A percentile compares a stretch with the other conserved stretches of the same genome.
phyloP scores from a whole-genome alignment of 257 asterid genomes.

The Capsicum baccatum region DNA sequence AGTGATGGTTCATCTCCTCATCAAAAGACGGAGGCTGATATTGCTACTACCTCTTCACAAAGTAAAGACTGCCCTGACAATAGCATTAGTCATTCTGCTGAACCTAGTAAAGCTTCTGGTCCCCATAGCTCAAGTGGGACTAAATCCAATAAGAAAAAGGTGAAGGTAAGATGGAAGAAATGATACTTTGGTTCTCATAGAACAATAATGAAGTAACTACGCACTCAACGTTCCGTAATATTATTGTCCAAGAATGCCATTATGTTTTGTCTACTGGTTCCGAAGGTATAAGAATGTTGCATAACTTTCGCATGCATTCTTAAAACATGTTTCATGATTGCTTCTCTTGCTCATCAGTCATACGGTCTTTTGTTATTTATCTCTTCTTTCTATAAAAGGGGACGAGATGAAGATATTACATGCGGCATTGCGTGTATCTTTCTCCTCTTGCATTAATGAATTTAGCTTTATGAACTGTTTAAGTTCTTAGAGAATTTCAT shows the following conservation, averaged over 20 bases:
- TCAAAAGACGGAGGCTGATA: constrained; percentile 27
- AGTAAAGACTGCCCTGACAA: constrained; percentile 32
- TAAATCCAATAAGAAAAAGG: constrained; percentile 47
- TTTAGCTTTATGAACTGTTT: background rate
- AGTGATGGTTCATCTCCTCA: background rate
- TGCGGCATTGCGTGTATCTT: background rate
- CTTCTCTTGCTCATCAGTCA: background rate
- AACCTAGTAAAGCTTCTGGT: constrained; percentile 36
- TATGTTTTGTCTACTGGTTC: background rate
- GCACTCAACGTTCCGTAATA: background rate
- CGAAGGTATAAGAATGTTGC: background rate
- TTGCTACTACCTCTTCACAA: constrained; percentile 16
- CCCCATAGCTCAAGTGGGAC: constrained; percentile 40
- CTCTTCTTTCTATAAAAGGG: background rate
- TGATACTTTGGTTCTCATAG: background rate
- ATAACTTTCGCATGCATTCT: background rate
- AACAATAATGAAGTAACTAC: background rate
- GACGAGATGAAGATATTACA: background rate
- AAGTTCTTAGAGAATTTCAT: background rate
- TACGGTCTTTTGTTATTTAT: background rate
- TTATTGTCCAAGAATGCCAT: constrained; percentile 7
- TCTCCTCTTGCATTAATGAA: background rate
- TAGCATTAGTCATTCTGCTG: constrained; percentile 25
- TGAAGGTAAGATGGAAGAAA: constrained; percentile 41
- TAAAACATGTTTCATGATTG: background rate